Conservation (phyloP, 345 rosid species). For the Pistacia vera region DNA sequence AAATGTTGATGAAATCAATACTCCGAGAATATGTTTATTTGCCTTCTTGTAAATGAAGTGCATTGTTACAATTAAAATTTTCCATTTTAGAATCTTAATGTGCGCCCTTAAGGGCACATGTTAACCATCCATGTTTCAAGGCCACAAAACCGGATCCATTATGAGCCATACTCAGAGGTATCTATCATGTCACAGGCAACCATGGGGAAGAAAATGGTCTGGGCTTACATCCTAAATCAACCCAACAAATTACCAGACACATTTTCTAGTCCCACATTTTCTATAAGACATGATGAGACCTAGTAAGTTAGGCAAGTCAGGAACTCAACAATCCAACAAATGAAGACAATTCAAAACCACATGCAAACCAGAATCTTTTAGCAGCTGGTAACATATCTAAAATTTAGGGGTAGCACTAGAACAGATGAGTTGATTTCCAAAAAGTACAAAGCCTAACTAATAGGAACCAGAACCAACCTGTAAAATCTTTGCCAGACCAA, state of each 20-base stretch:
- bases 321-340: slow-evolving; percentile 19
- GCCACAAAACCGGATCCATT: background rate
- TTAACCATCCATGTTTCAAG: background rate
- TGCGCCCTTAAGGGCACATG: too few species aligned
- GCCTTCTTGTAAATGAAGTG: too few species aligned
- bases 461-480: slow-evolving; percentile 54
- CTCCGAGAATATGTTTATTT: too few species aligned
- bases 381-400: slow-evolving; percentile 24
- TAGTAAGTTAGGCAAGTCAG: slow-evolving; percentile 3
- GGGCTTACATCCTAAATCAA: background rate
- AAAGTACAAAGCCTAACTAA: slow-evolving; percentile 47
- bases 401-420: slow-evolving; percentile 39
- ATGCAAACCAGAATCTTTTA: slow-evolving; percentile 26
- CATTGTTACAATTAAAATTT: too few species aligned
- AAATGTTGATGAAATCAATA: too few species aligned
- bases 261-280: slow-evolving; percentile 18
- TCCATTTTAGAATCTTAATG: too few species aligned
- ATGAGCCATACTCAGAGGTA: background rate
- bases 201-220: slow-evolving; percentile 12
- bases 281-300: slow-evolving; percentile 15
- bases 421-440: slow-evolving; percentile 37
- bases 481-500: slow-evolving; percentile 40
- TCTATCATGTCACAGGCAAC: slow-evolving; percentile 14
- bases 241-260: slow-evolving; percentile 18
- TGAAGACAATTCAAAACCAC: slow-evolving; percentile 25